These are phyloP conservation scores for Paraconiothyrium brasiliense DNA, from an alignment of 2,329 filamentous ascomycete genomes.

Conservation along the genomic window DNA sequence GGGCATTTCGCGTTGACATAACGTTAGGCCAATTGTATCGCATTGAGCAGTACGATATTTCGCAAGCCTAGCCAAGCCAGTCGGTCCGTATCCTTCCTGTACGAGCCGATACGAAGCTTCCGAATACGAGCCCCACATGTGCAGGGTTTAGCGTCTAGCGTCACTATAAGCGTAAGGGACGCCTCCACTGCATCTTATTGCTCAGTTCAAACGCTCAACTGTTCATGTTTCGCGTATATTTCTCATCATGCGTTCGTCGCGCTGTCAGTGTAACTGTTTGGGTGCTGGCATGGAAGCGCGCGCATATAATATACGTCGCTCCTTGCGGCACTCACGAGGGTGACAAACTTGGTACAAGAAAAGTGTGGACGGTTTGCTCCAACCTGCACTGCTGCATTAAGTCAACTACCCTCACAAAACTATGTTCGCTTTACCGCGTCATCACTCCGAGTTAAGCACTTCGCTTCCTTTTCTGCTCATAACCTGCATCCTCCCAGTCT, in stretches of 20 bases:
- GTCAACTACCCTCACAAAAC: neutral
- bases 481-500: constrained; percentile 25
- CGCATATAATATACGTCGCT: neutral
- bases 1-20: neutral
- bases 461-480: constrained; percentile 7
- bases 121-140: constrained; percentile 2
- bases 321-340: neutral
- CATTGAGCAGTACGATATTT: neutral
- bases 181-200: neutral
- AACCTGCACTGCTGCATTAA: too few species aligned
- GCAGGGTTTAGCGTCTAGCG: neutral
- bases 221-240: neutral
- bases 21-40: neutral
- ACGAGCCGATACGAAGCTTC: constrained; percentile 4
- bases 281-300: neutral
- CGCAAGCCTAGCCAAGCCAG: neutral
- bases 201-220: too few species aligned
- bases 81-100: neutral
- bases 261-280: neutral
- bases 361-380: too few species aligned
- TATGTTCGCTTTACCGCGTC: neutral
- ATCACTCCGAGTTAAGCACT: neutral
- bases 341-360: neutral
- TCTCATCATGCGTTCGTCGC: too few species aligned
- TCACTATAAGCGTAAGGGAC: neutral